phyloP scores from a whole-genome alignment of 306 rosid species.

The Medicago ruthenica region DNA sequence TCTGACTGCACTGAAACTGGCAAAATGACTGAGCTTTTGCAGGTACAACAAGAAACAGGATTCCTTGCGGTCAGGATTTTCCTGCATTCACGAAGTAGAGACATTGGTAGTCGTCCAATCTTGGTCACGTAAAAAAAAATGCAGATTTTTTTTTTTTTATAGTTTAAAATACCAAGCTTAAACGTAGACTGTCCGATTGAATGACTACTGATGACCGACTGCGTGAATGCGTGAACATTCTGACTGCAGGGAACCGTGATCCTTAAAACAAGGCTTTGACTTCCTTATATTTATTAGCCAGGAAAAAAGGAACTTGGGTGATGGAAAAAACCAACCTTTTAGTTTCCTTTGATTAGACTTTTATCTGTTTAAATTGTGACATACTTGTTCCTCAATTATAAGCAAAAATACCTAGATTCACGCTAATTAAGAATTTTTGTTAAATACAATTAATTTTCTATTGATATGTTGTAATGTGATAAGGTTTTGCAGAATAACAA shows the following conservation, averaged over 20 bases:
- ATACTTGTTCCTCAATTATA: not conserved
- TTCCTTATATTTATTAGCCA: not conserved
- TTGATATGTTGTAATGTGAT: constrained; percentile 39
- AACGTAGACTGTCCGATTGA: too few relatives aligned
- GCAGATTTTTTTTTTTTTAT: too few relatives aligned
- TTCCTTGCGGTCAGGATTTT: too few relatives aligned
- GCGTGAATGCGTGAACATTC: too few relatives aligned
- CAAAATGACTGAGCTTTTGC: constrained; percentile 72
- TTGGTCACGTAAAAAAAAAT: too few relatives aligned
- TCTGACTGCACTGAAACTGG: constrained; percentile 52
- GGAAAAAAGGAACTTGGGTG: not conserved
- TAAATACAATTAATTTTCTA: not conserved
- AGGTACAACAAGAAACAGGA: constrained; percentile 57
- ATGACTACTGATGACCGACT: too few relatives aligned
- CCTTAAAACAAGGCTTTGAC: too few relatives aligned
- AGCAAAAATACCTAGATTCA: not conserved
- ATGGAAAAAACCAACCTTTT: constrained; percentile 5
- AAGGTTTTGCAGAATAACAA: constrained; percentile 71
- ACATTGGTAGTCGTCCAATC: too few relatives aligned
- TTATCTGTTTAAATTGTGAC: constrained; percentile 13
- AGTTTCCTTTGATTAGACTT: constrained; percentile 17
- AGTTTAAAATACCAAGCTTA: too few relatives aligned
- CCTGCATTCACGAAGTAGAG: too few relatives aligned
- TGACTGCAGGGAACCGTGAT: too few relatives aligned
- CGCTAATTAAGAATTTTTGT: not conserved